phyloP scores from a whole-genome alignment of 2,329 filamentous ascomycete genomes.

The Tolypocladium nubicola region DNA sequence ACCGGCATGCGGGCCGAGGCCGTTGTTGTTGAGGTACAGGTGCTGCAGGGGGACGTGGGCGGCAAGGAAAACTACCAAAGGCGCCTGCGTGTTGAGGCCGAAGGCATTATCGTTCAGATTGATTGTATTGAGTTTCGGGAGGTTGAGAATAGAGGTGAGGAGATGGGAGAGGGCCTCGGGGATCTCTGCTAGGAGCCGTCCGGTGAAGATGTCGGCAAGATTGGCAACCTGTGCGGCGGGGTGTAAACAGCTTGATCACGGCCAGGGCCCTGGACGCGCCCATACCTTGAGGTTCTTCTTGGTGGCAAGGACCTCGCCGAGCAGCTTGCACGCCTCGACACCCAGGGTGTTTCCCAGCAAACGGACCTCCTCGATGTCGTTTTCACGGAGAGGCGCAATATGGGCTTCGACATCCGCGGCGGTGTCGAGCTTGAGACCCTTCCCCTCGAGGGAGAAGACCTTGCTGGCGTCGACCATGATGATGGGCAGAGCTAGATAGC shows the following conservation, averaged over 20 bases:
- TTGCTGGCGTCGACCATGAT: slow-evolving; percentile 34
- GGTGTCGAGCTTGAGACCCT: slow-evolving; percentile 83
- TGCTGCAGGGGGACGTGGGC: slow-evolving; percentile 84
- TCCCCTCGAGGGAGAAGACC: slow-evolving; percentile 84
- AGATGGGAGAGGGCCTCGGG: slow-evolving; percentile 79
- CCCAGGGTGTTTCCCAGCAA: slow-evolving; percentile 89
- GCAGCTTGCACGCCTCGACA: slow-evolving; percentile 73
- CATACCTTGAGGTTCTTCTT: slow-evolving; percentile 72
- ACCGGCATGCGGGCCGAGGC: slow-evolving; percentile 83
- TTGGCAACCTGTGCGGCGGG: slow-evolving; percentile 55
- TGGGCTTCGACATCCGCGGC: slow-evolving; percentile 79
- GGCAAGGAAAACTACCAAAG: slow-evolving; percentile 83
- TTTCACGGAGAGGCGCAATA: slow-evolving; percentile 62
- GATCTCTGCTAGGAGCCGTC: slow-evolving; percentile 85
- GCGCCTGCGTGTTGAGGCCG: slow-evolving; percentile 87
- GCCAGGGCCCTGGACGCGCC: background rate
- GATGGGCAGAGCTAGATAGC: slow-evolving; percentile 3
- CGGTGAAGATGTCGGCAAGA: slow-evolving; percentile 95
- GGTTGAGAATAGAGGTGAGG: slow-evolving; percentile 75
- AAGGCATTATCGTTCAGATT: slow-evolving; percentile 98
- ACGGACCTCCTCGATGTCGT: slow-evolving; percentile 73
- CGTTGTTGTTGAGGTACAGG: slow-evolving; percentile 96
- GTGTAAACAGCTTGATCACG: background rate
- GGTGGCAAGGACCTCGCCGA: slow-evolving; percentile 72
- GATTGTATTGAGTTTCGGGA: slow-evolving; percentile 78